A percentile compares a stretch with the other conserved stretches of the same genome.
These are phyloP conservation scores for Fusarium scirpi DNA, from an alignment of 2,329 filamentous ascomycete species.

Conservation along the genomic window DNA sequence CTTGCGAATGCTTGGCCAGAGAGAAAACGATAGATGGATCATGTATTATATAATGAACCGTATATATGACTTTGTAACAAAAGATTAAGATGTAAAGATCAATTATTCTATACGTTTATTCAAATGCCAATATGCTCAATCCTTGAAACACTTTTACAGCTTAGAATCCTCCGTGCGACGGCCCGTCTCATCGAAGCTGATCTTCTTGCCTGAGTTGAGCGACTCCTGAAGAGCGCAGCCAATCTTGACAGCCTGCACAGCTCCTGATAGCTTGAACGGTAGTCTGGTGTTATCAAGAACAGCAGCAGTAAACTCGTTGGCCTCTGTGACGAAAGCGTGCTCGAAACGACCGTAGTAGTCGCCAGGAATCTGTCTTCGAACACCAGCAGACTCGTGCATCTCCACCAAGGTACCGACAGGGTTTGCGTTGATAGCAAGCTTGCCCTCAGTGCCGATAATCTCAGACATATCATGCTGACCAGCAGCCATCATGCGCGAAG, in stretches of 20 bases:
- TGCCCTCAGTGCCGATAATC: slow-evolving; percentile 75
- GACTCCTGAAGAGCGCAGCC: slow-evolving; percentile 71
- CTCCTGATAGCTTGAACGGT: slow-evolving; percentile 68
- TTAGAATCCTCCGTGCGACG: slow-evolving; percentile 41
- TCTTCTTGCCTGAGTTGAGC: slow-evolving; percentile 66
- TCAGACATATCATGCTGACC: slow-evolving; percentile 77
- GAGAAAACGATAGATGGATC: slow-evolving; percentile 29
- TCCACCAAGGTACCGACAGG: slow-evolving; percentile 67
- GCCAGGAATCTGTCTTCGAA: slow-evolving; percentile 70
- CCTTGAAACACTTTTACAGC: slow-evolving; percentile 20
- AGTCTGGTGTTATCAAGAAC: slow-evolving; percentile 68
- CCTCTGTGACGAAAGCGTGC: slow-evolving; percentile 72
- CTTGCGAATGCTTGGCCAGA: slow-evolving; percentile 55
- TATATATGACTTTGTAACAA: not conserved
- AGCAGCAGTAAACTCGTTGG: slow-evolving; percentile 71
- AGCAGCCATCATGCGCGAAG: slow-evolving; percentile 75
- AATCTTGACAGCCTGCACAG: slow-evolving; percentile 71
- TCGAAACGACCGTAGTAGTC: slow-evolving; percentile 74
- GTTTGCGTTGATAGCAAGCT: slow-evolving; percentile 70
- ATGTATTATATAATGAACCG: not conserved
- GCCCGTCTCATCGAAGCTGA: slow-evolving; percentile 67
- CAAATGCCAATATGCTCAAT: not conserved
- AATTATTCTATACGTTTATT: slow-evolving; percentile 21
- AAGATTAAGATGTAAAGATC: not conserved
- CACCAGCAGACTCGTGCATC: slow-evolving; percentile 60